These are phyloP conservation scores for Clonostachys sp. DNA, from an alignment of 2,329 filamentous ascomycete genomes.

Conservation along the genomic window DNA sequence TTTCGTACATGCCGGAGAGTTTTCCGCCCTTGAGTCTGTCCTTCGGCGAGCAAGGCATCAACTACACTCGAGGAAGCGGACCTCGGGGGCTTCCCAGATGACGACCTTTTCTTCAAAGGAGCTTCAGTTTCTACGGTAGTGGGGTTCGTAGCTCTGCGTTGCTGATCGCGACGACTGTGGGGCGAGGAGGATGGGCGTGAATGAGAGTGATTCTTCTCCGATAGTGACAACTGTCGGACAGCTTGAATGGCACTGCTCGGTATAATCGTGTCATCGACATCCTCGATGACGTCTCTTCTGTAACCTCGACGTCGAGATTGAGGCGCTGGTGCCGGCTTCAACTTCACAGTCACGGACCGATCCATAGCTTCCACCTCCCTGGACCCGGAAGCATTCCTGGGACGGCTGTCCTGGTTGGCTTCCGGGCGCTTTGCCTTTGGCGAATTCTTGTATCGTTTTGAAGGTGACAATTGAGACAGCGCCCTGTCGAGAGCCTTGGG, in stretches of 20 bases:
- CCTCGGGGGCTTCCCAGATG: constrained; percentile 49
- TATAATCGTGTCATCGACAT: constrained; percentile 32
- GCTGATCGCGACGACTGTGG: constrained; percentile 14
- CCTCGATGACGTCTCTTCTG: constrained; percentile 31
- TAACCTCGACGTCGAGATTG: constrained; percentile 35
- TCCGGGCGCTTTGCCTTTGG: background rate
- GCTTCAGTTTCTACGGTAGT: no score
- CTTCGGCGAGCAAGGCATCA: constrained; percentile 53
- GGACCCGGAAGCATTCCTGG: constrained; percentile 39
- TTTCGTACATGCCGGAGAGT: constrained; percentile 61
- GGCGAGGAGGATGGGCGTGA: constrained; percentile 18
- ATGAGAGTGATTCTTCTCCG: constrained; percentile 30
- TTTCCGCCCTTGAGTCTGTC: constrained; percentile 35
- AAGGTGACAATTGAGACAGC: constrained; percentile 32
- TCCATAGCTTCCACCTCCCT: constrained; percentile 47
- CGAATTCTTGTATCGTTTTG: constrained; percentile 8
- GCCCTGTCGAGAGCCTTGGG: constrained; percentile 34
- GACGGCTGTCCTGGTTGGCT: constrained; percentile 49
- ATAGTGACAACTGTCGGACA: constrained; percentile 39
- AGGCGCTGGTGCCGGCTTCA: constrained; percentile 41
- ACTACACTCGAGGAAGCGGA: constrained; percentile 53
- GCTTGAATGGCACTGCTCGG: constrained; percentile 49
- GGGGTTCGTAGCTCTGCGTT: no score
- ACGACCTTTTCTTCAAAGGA: constrained; percentile 25
- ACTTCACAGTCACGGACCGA: constrained; percentile 50